These are phyloP conservation scores for Colletotrichum scovillei DNA, from an alignment of 2,329 filamentous ascomycete species.

Conservation along the genomic window DNA sequence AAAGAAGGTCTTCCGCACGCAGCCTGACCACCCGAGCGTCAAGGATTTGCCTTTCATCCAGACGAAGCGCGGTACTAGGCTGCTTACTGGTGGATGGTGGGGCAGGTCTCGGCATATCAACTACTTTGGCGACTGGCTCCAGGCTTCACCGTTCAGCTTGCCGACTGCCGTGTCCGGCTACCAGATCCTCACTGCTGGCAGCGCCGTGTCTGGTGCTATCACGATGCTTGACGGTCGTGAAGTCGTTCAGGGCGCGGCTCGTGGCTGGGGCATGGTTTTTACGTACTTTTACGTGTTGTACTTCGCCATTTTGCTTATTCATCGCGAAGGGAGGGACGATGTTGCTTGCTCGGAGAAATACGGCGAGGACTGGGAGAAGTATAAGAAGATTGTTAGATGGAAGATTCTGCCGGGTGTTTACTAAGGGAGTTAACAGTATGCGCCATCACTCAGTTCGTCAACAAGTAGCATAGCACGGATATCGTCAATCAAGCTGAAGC, in stretches of 20 bases:
- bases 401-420: slow-evolving; percentile 83
- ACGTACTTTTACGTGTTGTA: slow-evolving; percentile 90
- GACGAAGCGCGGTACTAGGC: slow-evolving; percentile 72
- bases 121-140: slow-evolving; percentile 80
- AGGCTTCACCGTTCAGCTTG: slow-evolving; percentile 77
- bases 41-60: slow-evolving; percentile 75
- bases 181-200: slow-evolving; percentile 57
- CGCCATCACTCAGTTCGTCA: no score
- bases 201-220: slow-evolving; percentile 48
- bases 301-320: slow-evolving; percentile 82
- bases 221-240: slow-evolving; percentile 63
- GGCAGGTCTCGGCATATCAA: slow-evolving; percentile 79
- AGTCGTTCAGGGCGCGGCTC: slow-evolving; percentile 72
- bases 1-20: slow-evolving; percentile 79
- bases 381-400: slow-evolving; percentile 78
- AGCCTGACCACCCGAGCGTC: slow-evolving; percentile 74
- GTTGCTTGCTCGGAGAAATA: slow-evolving; percentile 86
- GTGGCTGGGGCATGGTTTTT: slow-evolving; percentile 80
- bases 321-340: slow-evolving; percentile 82
- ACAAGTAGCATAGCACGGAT: no score
- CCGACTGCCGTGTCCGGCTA: slow-evolving; percentile 77
- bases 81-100: slow-evolving; percentile 80
- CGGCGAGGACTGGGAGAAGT: slow-evolving; percentile 83
- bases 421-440: slow-evolving; percentile 47
- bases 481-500: no score